Conservation (phyloP, 306 rosid genomes). For the Adenanthera pavonina region DNA sequence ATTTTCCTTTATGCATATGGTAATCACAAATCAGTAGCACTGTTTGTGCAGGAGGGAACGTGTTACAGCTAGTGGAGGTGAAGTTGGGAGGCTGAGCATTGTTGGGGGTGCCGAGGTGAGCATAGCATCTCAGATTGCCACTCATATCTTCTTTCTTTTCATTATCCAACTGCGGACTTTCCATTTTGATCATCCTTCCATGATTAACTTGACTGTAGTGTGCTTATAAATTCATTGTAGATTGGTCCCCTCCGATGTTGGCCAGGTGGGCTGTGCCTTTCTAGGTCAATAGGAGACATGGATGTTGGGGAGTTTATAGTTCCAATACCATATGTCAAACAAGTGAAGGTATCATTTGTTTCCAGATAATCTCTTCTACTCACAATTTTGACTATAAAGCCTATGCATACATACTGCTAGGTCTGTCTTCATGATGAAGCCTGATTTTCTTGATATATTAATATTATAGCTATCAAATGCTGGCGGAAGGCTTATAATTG, state of each 20-base stretch:
- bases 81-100: conserved; percentile 95
- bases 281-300: conserved; percentile 97
- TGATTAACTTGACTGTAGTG: conserved; percentile 21
- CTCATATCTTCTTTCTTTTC: neutral
- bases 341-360: conserved; percentile 76
- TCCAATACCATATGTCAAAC: conserved; percentile 92
- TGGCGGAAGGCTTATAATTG: conserved; percentile 94
- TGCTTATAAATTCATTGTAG: conserved; percentile 56
- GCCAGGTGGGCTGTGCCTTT: conserved; percentile 99
- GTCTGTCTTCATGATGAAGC: conserved; percentile 24
- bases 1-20: conserved; percentile 17
- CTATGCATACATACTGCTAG: conserved; percentile 21
- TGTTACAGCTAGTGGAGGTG: conserved; percentile 96
- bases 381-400: conserved; percentile 12
- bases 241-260: conserved; percentile 99
- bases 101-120: conserved; percentile 92
- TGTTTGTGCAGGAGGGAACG: conserved; percentile 79
- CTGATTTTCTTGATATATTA: conserved; percentile 49
- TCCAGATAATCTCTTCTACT: neutral
- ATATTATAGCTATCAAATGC: conserved; percentile 70
- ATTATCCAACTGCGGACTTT: too few relatives aligned
- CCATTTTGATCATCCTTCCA: conserved; percentile 24
- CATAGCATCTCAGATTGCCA: conserved; percentile 8
- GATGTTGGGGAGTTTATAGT: conserved; percentile 97
- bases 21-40: conserved; percentile 11